Evolutionary conservation across 371 early-diverging fungal species (phyloP).

Genomic region (Sanchytrium tribonematis): DNA sequence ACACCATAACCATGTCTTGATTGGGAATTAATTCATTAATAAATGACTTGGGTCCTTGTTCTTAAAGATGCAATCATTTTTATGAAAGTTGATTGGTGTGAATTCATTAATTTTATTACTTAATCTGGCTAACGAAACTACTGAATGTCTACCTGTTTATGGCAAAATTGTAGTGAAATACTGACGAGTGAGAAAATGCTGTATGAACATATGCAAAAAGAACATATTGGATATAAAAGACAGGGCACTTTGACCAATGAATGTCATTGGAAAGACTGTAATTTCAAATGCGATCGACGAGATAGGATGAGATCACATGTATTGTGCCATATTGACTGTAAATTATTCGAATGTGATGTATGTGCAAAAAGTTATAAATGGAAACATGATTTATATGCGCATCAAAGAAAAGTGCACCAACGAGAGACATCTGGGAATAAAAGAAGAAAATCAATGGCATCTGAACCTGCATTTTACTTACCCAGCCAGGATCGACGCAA

Average conservation of each 20-base stretch:
- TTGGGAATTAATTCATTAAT: no score
- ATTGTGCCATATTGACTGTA: background rate
- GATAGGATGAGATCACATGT: background rate
- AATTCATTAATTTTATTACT: no score
- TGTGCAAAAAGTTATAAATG: background rate
- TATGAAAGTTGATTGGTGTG: no score
- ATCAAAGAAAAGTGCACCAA: background rate
- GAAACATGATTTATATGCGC: background rate
- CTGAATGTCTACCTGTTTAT: background rate
- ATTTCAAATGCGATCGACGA: background rate
- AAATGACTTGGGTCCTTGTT: no score
- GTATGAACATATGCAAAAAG: background rate
- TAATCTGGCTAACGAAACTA: no score
- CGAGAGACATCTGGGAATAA: no score
- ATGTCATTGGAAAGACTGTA: background rate
- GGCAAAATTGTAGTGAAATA: background rate
- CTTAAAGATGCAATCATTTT: no score
- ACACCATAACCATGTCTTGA: no score
- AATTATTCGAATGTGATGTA: background rate
- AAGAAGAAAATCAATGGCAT: no score
- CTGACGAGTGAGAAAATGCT: background rate
- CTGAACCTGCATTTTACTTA: no score
- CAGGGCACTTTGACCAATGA: background rate
- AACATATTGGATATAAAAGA: background rate
- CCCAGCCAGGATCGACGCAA: no score